These are phyloP conservation scores for Tremella mesenterica DNA, from an alignment of 768 basidiomycete species.

Conservation along the genomic window DNA sequence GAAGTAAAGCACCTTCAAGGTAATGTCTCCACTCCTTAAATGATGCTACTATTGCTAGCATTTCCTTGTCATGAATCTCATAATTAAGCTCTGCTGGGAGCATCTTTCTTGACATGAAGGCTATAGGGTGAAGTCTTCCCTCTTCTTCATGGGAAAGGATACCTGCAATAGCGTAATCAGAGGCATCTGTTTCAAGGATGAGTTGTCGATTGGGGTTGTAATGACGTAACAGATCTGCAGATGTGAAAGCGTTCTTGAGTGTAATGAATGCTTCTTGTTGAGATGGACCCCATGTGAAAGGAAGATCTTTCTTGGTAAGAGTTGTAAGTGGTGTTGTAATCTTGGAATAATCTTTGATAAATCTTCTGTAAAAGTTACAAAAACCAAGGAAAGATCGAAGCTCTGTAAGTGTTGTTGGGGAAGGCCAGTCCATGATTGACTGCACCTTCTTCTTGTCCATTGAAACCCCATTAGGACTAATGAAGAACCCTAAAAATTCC, in stretches of 20 bases:
- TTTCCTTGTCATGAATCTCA: slow-evolving; percentile 52
- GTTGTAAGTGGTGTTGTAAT: slow-evolving; percentile 9
- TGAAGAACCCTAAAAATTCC: slow-evolving; percentile 25
- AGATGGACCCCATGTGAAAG: neutral
- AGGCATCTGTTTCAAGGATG: slow-evolving; percentile 33
- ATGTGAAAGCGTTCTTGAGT: slow-evolving; percentile 11
- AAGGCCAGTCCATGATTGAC: slow-evolving; percentile 15
- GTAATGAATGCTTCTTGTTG: slow-evolving; percentile 6
- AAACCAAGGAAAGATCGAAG: slow-evolving; percentile 20
- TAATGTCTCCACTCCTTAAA: slow-evolving; percentile 8
- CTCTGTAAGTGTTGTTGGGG: slow-evolving; percentile 9
- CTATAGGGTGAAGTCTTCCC: slow-evolving; percentile 9
- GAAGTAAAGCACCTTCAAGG: slow-evolving; percentile 1
- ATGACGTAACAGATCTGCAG: slow-evolving; percentile 12
- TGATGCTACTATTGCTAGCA: slow-evolving; percentile 48
- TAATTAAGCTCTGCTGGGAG: slow-evolving; percentile 49
- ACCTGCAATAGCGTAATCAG: slow-evolving; percentile 37
- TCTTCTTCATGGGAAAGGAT: slow-evolving; percentile 32
- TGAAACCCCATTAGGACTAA: slow-evolving; percentile 5
- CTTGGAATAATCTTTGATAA: slow-evolving; percentile 20
- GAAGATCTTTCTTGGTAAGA: slow-evolving; percentile 5
- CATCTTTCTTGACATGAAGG: slow-evolving; percentile 13
- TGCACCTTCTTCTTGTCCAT: slow-evolving; percentile 10
- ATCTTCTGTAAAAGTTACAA: slow-evolving; percentile 20
- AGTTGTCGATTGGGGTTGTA: slow-evolving; percentile 5